Percentiles rank a stretch among this genome's conserved stretches.
These are phyloP conservation scores for Myxozyma geophila DNA, from an alignment of 805 yeast species.

Conservation along the genomic window DNA sequence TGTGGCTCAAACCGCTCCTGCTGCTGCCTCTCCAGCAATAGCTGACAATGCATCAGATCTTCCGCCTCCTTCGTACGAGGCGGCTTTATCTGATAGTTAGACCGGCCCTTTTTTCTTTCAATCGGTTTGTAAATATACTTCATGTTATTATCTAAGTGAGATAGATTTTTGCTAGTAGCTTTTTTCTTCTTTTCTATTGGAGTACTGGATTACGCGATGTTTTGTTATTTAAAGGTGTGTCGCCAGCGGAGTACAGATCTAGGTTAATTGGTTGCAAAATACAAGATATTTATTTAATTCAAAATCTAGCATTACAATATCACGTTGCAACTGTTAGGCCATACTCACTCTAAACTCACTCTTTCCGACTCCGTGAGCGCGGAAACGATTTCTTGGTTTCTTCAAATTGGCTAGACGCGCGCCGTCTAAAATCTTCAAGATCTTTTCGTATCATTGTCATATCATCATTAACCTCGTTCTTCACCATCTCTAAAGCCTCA, in stretches of 20 bases:
- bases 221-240: not conserved
- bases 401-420: conserved; percentile 18
- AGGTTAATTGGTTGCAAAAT: not conserved
- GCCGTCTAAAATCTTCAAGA: conserved; percentile 41
- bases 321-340: not conserved
- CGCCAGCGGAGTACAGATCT: not conserved
- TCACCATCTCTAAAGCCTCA: conserved; percentile 39
- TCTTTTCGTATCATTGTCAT: conserved; percentile 25
- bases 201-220: conserved; percentile 1
- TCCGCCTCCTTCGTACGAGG: conserved; percentile 13
- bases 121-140: too few species aligned
- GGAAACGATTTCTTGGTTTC: not conserved
- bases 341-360: not conserved
- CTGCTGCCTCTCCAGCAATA: not conserved
- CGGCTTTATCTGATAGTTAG: not conserved
- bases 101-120: not conserved
- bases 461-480: conserved; percentile 40
- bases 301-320: not conserved
- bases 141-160: not conserved
- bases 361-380: conserved; percentile 4
- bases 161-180: not conserved
- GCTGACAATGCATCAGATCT: not conserved
- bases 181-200: not conserved
- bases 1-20: not conserved
- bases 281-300: not conserved